These are phyloP conservation scores for Paecilomyces variotii DNA, from an alignment of 2,329 filamentous ascomycete genomes.

Conservation along the genomic window DNA sequence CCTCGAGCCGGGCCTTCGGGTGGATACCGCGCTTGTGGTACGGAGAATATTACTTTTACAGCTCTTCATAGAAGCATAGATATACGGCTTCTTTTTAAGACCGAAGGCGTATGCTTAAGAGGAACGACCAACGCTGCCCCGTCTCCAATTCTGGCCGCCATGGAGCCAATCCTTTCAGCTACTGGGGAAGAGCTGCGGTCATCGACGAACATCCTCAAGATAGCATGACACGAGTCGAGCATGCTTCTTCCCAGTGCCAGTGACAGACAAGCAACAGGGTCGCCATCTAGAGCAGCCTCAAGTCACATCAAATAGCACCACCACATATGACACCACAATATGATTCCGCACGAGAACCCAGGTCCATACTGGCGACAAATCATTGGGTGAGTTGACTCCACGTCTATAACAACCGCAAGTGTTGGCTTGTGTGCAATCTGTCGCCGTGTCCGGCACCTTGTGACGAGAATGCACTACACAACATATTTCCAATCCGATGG, in stretches of 20 bases:
- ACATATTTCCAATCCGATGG: conserved; percentile 48
- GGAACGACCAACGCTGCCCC: background rate
- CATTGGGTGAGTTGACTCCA: background rate
- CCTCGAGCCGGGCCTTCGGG: background rate
- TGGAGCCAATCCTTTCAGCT: background rate
- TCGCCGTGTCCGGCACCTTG: background rate
- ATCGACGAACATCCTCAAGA: background rate
- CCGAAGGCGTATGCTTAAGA: background rate
- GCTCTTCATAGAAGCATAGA: background rate
- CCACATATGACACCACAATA: background rate
- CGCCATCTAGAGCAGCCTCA: background rate
- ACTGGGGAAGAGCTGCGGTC: background rate
- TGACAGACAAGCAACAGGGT: background rate
- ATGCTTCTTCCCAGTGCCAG: background rate
- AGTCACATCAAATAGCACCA: background rate
- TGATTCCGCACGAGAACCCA: background rate
- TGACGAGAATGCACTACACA: conserved; percentile 7
- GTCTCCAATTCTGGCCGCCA: background rate
- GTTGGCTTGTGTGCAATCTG: background rate
- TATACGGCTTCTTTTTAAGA: background rate
- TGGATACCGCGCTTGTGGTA: background rate
- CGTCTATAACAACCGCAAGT: background rate
- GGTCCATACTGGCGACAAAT: background rate
- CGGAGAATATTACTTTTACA: background rate
- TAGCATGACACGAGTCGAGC: background rate